Base-by-base conservation (phyloP, 495 filamentous ascomycete species). In the Penicillium verhagenii region DNA sequence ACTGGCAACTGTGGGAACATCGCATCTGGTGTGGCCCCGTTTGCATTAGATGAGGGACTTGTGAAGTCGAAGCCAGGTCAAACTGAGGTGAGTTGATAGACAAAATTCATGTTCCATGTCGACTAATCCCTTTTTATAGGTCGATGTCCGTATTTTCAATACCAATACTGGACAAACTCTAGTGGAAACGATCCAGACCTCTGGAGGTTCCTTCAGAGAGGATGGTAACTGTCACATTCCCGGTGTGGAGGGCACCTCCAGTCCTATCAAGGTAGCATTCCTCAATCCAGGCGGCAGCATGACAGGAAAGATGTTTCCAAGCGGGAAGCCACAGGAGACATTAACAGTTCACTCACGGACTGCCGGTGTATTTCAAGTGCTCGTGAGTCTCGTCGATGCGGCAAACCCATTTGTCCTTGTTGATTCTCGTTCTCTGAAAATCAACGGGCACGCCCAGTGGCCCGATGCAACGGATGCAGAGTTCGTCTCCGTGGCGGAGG, bases 1-100 rank as follows among this genome's bases (percentile, higher is more conserved):
- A 67, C 68, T n/a, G 73, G 72, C 7, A 76, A 69, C 20, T 76
- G 73, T 51, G 73, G 72, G 1, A 76, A 74, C 49, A 74, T 76
- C 37, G 64, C 64, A 2, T 63, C 71, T 24, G 72, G 71, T 0
- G 65, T 74, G 0, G 72, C 63, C 0, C 68, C 68, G 10, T 76
- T 76, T 53, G 59, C 68, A 1, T 37, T 74, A 14, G 68, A 76
- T 38, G 68, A 74, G 28, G 65, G 65, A 0, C 38, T 76, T 13
- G 63, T 72, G 10, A 55, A 6, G 9, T 54, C 54, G 8, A 44
- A 18, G 23, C 57, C 50, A 2, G 61, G 61, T 6, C 57, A 69
- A 50, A 50, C 46, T 6, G 61, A 71, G 50, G 67, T 69, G 31
- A 46, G 55, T 16, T 35, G 7, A 20, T 9, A 18, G 10, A 4